Evolutionary conservation across 164 flowering plant species (phyloP), one percentile per base, ranked within the genome.

Genomic region (Houttuynia cordata): DNA sequence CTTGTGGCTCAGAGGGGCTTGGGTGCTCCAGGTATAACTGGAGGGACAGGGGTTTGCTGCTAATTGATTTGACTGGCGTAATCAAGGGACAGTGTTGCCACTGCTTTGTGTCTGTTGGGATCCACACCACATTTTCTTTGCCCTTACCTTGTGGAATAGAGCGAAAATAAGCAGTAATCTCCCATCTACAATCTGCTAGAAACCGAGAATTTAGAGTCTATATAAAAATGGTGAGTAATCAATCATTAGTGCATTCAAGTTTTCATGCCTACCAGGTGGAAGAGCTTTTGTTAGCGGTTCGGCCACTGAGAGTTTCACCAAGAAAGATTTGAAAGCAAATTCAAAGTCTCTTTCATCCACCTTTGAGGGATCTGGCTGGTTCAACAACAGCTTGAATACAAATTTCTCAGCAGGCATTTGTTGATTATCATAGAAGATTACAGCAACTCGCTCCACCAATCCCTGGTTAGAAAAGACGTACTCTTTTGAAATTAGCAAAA

Each of bases 21-120:
- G 72, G 86, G 68, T 91, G 96, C 67, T 94, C 97, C 65, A 87
- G 34, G 73, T 91, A 91, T 23, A 94, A 72, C 79, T 91, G 99
- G 56, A 94, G 53, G 60, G 67, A 64, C 14, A 91, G 60, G 59
- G 93, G 87, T 42, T 85, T 89, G 59, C 84, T 79, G 65, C 65
- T 83, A 82, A 88, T 79, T 8, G 97, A 88, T 76, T 91, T 94
- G 68, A 94, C 81, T 0, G 93, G 97, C 21, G 85, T 86, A 67
- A 94, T 91, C 22, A 75, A 24, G 8, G 99, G 86, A 64, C 89
- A 89, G 53, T 79, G 86, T 64, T 78, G 89, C 95, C 96, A 91
- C 67, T 81, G 96, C 71, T 81, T 75, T 53, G 86, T 79, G 61
- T 83, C 83, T 24, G 99, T 83, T 1, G 96, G 90, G 65, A 84